Evolutionary conservation across 2,329 filamentous ascomycete species (phyloP).

Genomic region (Microthyrium microscopicum): DNA sequence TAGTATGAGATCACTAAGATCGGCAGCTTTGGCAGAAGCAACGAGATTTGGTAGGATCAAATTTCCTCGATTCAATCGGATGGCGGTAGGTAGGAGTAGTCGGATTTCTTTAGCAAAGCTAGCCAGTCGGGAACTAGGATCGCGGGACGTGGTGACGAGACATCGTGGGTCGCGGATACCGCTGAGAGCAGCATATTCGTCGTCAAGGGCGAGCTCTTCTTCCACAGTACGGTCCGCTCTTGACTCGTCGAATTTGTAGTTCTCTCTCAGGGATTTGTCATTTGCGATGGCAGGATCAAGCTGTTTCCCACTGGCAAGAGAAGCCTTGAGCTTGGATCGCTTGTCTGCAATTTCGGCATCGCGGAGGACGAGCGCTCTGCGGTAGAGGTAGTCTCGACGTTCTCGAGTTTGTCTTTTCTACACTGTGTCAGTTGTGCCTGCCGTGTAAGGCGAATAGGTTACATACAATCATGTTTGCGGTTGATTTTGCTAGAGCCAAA

Average conservation of each 20-base stretch:
- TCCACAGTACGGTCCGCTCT: constrained; percentile 48
- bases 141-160: constrained; percentile 78
- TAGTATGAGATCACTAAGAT: constrained; percentile 69
- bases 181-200: constrained; percentile 83
- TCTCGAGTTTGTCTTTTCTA: constrained; percentile 56
- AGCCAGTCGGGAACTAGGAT: constrained; percentile 68
- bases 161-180: constrained; percentile 80
- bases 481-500: too few relatives aligned
- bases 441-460: too few relatives aligned
- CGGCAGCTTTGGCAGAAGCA: constrained; percentile 60
- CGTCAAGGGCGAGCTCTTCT: constrained; percentile 60
- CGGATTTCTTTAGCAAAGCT: constrained; percentile 88
- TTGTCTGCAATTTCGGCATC: constrained; percentile 91
- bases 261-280: constrained; percentile 66
- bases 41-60: constrained; percentile 76
- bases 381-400: constrained; percentile 77
- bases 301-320: constrained; percentile 77
- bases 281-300: constrained; percentile 69
- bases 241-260: constrained; percentile 90
- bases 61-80: constrained; percentile 83
- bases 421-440: too few relatives aligned
- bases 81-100: constrained; percentile 65
- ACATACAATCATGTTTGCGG: constrained; percentile 6
- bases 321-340: constrained; percentile 68
- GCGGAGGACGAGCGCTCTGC: constrained; percentile 60